Base-by-base conservation (phyloP, 2,329 filamentous ascomycete species). In the Thelonectria rubi region DNA sequence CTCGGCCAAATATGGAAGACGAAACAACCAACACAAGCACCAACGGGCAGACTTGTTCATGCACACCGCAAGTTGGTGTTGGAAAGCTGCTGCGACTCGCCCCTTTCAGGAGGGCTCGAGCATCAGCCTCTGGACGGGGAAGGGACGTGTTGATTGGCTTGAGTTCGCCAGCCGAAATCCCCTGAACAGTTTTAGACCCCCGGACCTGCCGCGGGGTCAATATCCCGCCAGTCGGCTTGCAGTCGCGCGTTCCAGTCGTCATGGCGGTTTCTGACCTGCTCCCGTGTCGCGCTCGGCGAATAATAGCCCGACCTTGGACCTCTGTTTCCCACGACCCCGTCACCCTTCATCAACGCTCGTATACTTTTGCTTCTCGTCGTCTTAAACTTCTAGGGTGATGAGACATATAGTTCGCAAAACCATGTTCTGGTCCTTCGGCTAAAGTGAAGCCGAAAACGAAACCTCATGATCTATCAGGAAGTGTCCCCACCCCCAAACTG, bases 391-490 rank as follows among this genome's bases (percentile, higher is more conserved):
- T 37, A 37, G 34, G 34, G 34, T 37, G 34, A 43, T 10, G 18
- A 43, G 18, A 43, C n/a, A 26, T 47, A 26, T 11, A 26, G 21
- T 47, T 10, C 24, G 11, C 18, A 18, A 17, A 37, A 49, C 24
- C 26, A 34, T 21, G 26, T 14, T n/a, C 30, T n/a, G 8, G 11
- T 12, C 7, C 24, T 18, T 18, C 47, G 47, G 47, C 47, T 37
- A 49, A 49, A 18, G 14, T 21, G 30, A 37, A 18, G 5, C 47
- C 30, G 47, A 49, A 37, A 49, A 37, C 47, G 30, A 47, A 43
- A 46, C 47, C 30, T 49, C 26, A 34, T 49, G 48, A 50, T 50
- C 47, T 39, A 32, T 24, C 47, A 43, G 12, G 39, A 57, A 45
- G 37, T 49, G 47, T 34, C 47, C 51, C 45, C 45, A 45, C 42